Evolutionary conservation across 2,329 filamentous ascomycete species (phyloP).

Genomic region (Escovopsis weberi): DNA sequence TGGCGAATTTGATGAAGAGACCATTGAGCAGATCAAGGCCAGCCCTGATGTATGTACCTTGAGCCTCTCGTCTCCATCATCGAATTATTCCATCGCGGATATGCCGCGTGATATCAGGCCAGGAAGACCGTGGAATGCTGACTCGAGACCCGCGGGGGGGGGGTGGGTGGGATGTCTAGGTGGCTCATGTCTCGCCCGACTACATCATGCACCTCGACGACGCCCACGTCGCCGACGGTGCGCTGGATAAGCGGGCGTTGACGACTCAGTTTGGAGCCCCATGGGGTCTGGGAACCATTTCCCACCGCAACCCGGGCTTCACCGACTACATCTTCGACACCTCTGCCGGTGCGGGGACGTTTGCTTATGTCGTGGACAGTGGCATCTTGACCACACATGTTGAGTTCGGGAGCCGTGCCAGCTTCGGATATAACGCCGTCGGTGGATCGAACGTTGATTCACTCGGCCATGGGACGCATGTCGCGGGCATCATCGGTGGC

Average conservation of each 20-base stretch:
- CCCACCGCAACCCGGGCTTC: conserved; percentile 20
- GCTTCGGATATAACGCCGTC: conserved; percentile 21
- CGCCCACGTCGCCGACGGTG: background rate
- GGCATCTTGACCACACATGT: conserved; percentile 33
- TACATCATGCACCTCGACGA: conserved; percentile 14
- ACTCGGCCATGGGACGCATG: conserved; percentile 33
- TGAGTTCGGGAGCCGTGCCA: conserved; percentile 29
- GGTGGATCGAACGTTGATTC: conserved; percentile 19
- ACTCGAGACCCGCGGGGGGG: background rate
- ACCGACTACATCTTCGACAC: conserved; percentile 27
- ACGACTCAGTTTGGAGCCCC: conserved; percentile 21
- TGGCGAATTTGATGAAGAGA: conserved; percentile 25
- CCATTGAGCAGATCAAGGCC: conserved; percentile 24
- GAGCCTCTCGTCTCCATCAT: too few species aligned
- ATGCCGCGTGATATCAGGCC: too few species aligned
- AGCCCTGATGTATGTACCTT: conserved; percentile 22
- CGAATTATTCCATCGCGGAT: too few species aligned
- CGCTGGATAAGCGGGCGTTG: background rate
- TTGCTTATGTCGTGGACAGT: conserved; percentile 40
- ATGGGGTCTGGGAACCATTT: conserved; percentile 33
- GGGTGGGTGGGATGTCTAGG: conserved; percentile 9
- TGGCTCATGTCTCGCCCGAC: conserved; percentile 19
- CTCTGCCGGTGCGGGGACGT: conserved; percentile 26
- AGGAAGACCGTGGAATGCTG: background rate
- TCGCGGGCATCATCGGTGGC: conserved; percentile 30